Percentiles rank a stretch among this genome's conserved stretches.
phyloP scores from a whole-genome alignment of 768 basidiomycete genomes.

The Termitomyces sp. region DNA sequence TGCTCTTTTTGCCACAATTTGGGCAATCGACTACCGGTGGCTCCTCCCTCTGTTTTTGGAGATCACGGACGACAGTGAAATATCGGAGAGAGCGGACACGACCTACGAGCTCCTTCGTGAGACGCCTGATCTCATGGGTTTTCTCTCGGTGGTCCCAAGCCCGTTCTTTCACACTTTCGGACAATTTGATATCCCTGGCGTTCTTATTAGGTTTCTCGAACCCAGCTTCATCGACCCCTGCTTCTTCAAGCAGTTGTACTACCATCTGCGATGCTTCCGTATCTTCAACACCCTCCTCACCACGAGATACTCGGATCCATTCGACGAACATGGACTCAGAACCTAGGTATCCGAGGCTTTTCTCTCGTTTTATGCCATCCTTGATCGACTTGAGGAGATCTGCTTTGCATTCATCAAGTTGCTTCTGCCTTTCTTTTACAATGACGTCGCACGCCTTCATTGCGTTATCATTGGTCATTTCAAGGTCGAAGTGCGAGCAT shows the following conservation, averaged over 20 bases:
- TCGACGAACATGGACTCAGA: constrained; percentile 79
- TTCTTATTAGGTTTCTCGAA: constrained; percentile 42
- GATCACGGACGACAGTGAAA: constrained; percentile 85
- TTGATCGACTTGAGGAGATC: constrained; percentile 67
- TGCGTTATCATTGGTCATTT: constrained; percentile 66
- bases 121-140: constrained; percentile 76
- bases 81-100: constrained; percentile 88
- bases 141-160: constrained; percentile 84
- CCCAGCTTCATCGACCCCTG: constrained; percentile 33
- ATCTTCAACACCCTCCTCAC: constrained; percentile 68
- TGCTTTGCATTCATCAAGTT: constrained; percentile 72
- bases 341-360: constrained; percentile 52
- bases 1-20: constrained; percentile 45
- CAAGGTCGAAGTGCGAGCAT: constrained; percentile 91
- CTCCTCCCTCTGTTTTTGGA: constrained; percentile 68
- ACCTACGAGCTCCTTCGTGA: constrained; percentile 86
- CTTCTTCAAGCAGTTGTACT: constrained; percentile 53
- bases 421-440: constrained; percentile 72
- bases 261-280: constrained; percentile 66
- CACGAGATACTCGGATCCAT: constrained; percentile 62
- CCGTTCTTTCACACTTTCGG: constrained; percentile 52
- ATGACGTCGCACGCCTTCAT: constrained; percentile 93
- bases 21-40: constrained; percentile 61
- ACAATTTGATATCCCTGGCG: constrained; percentile 50
- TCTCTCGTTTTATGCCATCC: constrained; percentile 64